Conservation (phyloP, 345 rosid genomes). For the Rhizophora mangle region DNA sequence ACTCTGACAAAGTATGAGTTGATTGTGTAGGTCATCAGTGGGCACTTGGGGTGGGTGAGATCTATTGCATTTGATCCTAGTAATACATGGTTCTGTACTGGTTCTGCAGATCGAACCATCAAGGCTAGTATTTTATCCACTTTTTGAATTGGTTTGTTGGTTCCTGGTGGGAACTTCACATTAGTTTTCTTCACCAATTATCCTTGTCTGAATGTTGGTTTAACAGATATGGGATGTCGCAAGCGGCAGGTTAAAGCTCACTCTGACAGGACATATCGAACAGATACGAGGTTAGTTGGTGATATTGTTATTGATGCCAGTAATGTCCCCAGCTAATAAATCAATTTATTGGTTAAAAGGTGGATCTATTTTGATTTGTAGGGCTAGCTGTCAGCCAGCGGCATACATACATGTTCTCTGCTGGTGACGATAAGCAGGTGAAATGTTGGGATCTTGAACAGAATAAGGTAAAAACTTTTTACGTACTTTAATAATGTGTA, state of each 20-base stretch:
- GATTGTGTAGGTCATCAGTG: constrained; percentile 68
- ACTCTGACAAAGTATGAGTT: constrained; percentile 18
- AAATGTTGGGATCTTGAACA: constrained; percentile 99
- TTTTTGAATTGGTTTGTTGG: not conserved
- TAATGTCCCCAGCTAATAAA: constrained; percentile 7
- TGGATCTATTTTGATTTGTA: constrained; percentile 25
- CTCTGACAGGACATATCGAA: constrained; percentile 95
- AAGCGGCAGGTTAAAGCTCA: constrained; percentile 82
- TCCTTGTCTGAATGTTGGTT: constrained; percentile 10
- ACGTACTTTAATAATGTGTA: not conserved
- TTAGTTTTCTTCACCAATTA: not conserved
- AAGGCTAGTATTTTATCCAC: constrained; percentile 40
- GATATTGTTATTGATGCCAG: not conserved
- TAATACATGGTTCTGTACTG: constrained; percentile 96
- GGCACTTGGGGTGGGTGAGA: constrained; percentile 99
- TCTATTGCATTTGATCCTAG: constrained; percentile 96
- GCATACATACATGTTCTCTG: constrained; percentile 95
- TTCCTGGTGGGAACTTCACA: not conserved
- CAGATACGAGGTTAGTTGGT: constrained; percentile 75
- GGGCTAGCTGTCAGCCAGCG: constrained; percentile 91
- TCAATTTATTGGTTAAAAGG: constrained; percentile 5
- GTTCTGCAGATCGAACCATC: constrained; percentile 97
- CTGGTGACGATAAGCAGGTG: constrained; percentile 99
- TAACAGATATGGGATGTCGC: constrained; percentile 95
- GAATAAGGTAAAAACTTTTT: constrained; percentile 63